Evolutionary conservation across 352 stramenopile genomes (phyloP).

Genomic region (Phytophthora niederhauseri): DNA sequence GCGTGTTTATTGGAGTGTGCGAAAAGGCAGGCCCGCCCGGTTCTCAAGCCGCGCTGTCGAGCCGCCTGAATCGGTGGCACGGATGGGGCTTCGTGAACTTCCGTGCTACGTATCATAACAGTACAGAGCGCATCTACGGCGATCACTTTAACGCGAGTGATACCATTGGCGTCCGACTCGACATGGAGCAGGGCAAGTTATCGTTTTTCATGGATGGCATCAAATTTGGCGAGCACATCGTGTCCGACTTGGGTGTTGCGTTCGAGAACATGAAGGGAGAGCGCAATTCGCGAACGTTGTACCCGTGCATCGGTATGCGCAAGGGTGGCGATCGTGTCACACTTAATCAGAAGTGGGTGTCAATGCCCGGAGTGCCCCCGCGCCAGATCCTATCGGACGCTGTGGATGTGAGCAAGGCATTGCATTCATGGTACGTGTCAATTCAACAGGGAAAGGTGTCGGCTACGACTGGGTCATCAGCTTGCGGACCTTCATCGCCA

Average conservation of each 20-base stretch:
- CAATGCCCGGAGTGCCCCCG: slow-evolving; percentile 77
- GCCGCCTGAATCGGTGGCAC: slow-evolving; percentile 88
- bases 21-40: slow-evolving; percentile 86
- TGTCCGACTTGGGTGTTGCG: slow-evolving; percentile 97
- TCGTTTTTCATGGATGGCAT: slow-evolving; percentile 99
- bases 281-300: slow-evolving; percentile 90
- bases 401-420: slow-evolving; percentile 90
- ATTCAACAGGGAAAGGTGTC: slow-evolving; percentile 46
- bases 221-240: slow-evolving; percentile 99
- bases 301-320: slow-evolving; percentile 96
- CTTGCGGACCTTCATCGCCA: slow-evolving; percentile 8
- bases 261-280: slow-evolving; percentile 95
- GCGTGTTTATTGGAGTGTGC: slow-evolving; percentile 97
- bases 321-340: slow-evolving; percentile 96
- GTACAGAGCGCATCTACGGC: slow-evolving; percentile 90
- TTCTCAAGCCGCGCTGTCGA: slow-evolving; percentile 79
- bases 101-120: slow-evolving; percentile 94
- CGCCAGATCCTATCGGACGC: slow-evolving; percentile 82
- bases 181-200: slow-evolving; percentile 98
- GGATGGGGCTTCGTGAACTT: slow-evolving; percentile 99
- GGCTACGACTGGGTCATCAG: slow-evolving; percentile 10
- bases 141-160: slow-evolving; percentile 95
- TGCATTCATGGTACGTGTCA: slow-evolving; percentile 84
- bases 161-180: slow-evolving; percentile 98
- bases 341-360: slow-evolving; percentile 95